Evolutionary conservation across 257 asterid genomes (phyloP), one percentile per base, ranked within the genome.

Genomic region (Rubia yunnanensis): DNA sequence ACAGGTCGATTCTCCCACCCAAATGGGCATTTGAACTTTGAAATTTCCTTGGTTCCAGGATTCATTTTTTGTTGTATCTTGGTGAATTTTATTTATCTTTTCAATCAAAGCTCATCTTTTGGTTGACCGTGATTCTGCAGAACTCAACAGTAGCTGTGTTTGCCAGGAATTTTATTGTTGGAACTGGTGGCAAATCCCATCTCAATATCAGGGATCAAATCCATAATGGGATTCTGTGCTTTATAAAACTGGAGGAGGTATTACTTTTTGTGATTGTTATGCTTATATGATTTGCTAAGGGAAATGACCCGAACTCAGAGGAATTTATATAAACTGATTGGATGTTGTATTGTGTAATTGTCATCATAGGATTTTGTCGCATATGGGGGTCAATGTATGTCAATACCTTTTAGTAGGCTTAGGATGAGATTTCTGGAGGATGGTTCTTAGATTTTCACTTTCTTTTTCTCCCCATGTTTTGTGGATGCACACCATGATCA

Each of bases 121-220:
- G 22, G 38, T 27, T 8, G 20, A 11, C 9, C 39, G 10, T 58
- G 63, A 22, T 66, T 22, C 59, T 79, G 84, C 87, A 89, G 96
- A 86, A 86, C 76, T 77, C 83, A 50, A 83, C 84, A 28, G 77
- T 89, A 46, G 65, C 85, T 11, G 76, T 86, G 63, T 73, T 69
- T 55, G 77, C 85, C 28, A 77, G 83, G 69, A 83, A 74, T 54
- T 89, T 89, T 76, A 52, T 76, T 62, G 85, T 89, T 32, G 96
- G 96, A 67, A 81, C 91, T 31, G 72, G 84, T 83, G 79, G 82
- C 72, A 78, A 81, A 4, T 90, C 91, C 34, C 81, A 89, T 79
- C 88, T 86, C 63, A 60, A 60, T 74, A 86, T 89, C 69, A 78
- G 77, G 73, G 95, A 85, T 60, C 86, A 84, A 65, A 72, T 79